Conservation (phyloP, 2,329 filamentous ascomycete genomes). For the Myriosclerotinia curreyana region DNA sequence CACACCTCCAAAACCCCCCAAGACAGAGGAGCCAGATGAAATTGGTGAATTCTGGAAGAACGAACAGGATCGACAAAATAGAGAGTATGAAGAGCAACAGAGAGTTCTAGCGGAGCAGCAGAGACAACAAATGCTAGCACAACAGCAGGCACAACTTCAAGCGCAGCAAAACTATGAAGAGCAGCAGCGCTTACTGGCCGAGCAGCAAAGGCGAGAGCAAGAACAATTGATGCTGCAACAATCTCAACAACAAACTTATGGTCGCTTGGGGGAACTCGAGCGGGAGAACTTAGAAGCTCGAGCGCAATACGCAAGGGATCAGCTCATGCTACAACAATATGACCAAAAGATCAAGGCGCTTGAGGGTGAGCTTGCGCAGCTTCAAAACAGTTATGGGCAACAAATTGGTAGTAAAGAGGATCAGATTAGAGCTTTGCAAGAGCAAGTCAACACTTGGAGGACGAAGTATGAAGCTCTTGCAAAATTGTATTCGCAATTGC, state of each 20-base stretch:
- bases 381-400: slow-evolving; percentile 79
- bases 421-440: slow-evolving; percentile 86
- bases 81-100: slow-evolving; percentile 94
- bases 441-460: slow-evolving; percentile 97
- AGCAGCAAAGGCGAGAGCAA: slow-evolving; percentile 87
- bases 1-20: slow-evolving; percentile 65
- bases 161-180: slow-evolving; percentile 96
- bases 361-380: slow-evolving; percentile 78
- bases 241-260: slow-evolving; percentile 89
- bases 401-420: slow-evolving; percentile 90
- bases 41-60: slow-evolving; percentile 98
- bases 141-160: slow-evolving; percentile 78
- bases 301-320: slow-evolving; percentile 94
- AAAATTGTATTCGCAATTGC: slow-evolving; percentile 94
- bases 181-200: slow-evolving; percentile 80
- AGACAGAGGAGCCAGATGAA: slow-evolving; percentile 80
- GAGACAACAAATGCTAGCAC: slow-evolving; percentile 73
- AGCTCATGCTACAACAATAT: slow-evolving; percentile 95
- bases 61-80: slow-evolving; percentile 85
- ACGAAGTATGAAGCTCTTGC: slow-evolving; percentile 95
- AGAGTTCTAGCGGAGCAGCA: slow-evolving; percentile 82
- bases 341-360: slow-evolving; percentile 91
- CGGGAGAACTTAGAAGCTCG: slow-evolving; percentile 91
- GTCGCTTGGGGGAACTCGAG: slow-evolving; percentile 91
- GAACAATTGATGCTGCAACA: slow-evolving; percentile 88